phyloP scores from a whole-genome alignment of 306 rosid genomes.

The Notholithocarpus densiflorus region DNA sequence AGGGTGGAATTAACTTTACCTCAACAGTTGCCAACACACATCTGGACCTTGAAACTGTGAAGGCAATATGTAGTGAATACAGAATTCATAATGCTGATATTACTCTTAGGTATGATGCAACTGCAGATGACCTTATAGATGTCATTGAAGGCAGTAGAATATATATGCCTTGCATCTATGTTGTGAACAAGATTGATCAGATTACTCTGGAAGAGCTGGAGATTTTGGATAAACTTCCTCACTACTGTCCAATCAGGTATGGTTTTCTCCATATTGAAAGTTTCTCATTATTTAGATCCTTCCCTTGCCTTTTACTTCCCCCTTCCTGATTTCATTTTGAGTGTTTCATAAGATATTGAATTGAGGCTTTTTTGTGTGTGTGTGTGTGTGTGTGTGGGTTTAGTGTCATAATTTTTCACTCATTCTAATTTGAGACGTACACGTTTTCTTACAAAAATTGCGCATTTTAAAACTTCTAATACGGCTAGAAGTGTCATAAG shows the following conservation, averaged over 20 bases:
- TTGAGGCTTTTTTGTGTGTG: no score
- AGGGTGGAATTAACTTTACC: slow-evolving; percentile 93
- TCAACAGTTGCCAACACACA: slow-evolving; percentile 83
- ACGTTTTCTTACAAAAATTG: no score
- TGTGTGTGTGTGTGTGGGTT: no score
- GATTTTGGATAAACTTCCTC: slow-evolving; percentile 97
- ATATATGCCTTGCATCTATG: slow-evolving; percentile 95
- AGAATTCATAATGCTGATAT: slow-evolving; percentile 95
- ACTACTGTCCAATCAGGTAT: slow-evolving; percentile 95
- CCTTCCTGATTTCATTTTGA: background rate
- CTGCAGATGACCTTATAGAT: slow-evolving; percentile 96
- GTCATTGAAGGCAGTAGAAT: slow-evolving; percentile 94
- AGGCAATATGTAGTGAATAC: slow-evolving; percentile 94
- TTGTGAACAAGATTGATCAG: slow-evolving; percentile 93
- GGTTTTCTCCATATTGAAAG: background rate
- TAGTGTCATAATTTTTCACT: no score
- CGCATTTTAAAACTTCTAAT: no score
- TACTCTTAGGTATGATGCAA: slow-evolving; percentile 90
- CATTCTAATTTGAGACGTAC: no score
- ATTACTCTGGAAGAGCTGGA: slow-evolving; percentile 96
- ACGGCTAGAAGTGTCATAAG: no score
- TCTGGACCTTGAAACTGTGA: slow-evolving; percentile 92
- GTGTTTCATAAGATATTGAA: background rate
- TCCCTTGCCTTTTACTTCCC: background rate
- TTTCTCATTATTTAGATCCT: background rate